Conservation (phyloP, 768 basidiomycete species). For the Russula sp. region DNA sequence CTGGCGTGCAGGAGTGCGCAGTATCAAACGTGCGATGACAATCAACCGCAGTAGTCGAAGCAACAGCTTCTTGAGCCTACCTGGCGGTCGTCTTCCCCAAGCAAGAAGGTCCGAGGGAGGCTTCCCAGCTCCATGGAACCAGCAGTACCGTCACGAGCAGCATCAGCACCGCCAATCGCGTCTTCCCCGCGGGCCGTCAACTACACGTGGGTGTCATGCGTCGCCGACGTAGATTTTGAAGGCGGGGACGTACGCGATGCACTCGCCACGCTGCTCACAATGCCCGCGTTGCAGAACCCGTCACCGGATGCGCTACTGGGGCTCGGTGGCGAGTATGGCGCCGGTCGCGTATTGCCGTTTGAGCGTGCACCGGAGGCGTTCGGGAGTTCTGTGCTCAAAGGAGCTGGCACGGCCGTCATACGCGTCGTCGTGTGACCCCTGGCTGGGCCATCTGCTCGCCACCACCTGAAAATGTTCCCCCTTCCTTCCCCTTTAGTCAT, state of each 20-base stretch:
- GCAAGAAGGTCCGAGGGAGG: neutral
- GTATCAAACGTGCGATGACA: conserved; percentile 42
- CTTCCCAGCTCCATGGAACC: conserved; percentile 1
- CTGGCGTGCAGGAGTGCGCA: conserved; percentile 68
- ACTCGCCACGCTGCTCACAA: conserved; percentile 41
- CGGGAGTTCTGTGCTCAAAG: conserved; percentile 33
- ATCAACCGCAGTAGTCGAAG: conserved; percentile 18
- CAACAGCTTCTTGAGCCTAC: neutral
- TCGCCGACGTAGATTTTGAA: conserved; percentile 81
- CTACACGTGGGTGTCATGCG: conserved; percentile 79
- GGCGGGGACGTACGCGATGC: conserved; percentile 67
- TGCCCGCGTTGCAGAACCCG: conserved; percentile 40
- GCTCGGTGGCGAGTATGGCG: conserved; percentile 37
- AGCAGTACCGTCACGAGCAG: neutral
- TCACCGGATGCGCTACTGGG: conserved; percentile 33
- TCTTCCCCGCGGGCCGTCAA: conserved; percentile 47
- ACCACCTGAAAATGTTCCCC: neutral
- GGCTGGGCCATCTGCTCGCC: neutral
- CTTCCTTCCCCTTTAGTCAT: neutral
- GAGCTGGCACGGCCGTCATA: conserved; percentile 39
- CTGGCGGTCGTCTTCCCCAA: neutral
- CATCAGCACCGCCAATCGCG: conserved; percentile 5
- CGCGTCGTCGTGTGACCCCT: conserved; percentile 32
- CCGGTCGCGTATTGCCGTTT: conserved; percentile 47
- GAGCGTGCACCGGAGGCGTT: conserved; percentile 56